Percentiles rank a stretch among this genome's conserved stretches.
Conservation (phyloP, 2,329 filamentous ascomycete genomes). For the Camillea tinctor region DNA sequence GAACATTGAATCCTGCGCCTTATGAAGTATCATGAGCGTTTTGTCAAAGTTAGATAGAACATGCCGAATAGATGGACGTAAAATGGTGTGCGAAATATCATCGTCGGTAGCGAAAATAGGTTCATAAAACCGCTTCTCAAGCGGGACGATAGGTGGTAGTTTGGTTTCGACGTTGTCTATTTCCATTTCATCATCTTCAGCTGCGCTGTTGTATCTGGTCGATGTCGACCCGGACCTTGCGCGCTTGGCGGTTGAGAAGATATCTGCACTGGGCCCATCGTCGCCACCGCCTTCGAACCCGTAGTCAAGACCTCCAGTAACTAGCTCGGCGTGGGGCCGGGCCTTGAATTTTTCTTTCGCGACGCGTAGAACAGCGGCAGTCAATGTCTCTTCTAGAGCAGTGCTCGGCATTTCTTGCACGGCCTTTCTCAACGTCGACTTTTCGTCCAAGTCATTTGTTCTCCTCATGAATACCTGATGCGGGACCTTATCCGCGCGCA, state of each 20-base stretch:
- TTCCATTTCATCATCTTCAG: slow-evolving; percentile 22
- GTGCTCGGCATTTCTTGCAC: slow-evolving; percentile 51
- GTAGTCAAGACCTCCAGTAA: slow-evolving; percentile 8
- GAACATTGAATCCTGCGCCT: slow-evolving; percentile 56
- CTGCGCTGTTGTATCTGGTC: slow-evolving; percentile 17
- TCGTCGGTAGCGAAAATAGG: slow-evolving; percentile 70
- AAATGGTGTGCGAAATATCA: slow-evolving; percentile 59
- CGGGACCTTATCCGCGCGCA: slow-evolving; percentile 62
- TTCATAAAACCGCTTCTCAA: slow-evolving; percentile 27
- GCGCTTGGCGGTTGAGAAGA: slow-evolving; percentile 10
- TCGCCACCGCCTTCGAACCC: slow-evolving; percentile 7
- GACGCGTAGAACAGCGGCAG: slow-evolving; percentile 61
- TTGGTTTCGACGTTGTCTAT: slow-evolving; percentile 14
- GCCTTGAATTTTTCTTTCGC: slow-evolving; percentile 64
- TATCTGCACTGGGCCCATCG: slow-evolving; percentile 18
- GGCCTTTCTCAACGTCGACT: slow-evolving; percentile 48
- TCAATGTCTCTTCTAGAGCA: slow-evolving; percentile 67
- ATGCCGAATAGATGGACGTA: slow-evolving; percentile 69
- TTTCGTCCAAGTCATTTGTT: slow-evolving; percentile 38
- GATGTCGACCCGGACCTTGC: slow-evolving; percentile 9
- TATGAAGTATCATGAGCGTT: slow-evolving; percentile 69
- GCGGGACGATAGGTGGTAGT: not conserved
- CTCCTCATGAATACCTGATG: slow-evolving; percentile 49
- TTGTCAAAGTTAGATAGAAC: slow-evolving; percentile 68
- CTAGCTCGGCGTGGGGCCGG: slow-evolving; percentile 33